Percentiles rank a stretch among this genome's conserved stretches.
These are phyloP conservation scores for Tricholoma flavovirens DNA, from an alignment of 768 basidiomycete genomes.

Conservation along the genomic window DNA sequence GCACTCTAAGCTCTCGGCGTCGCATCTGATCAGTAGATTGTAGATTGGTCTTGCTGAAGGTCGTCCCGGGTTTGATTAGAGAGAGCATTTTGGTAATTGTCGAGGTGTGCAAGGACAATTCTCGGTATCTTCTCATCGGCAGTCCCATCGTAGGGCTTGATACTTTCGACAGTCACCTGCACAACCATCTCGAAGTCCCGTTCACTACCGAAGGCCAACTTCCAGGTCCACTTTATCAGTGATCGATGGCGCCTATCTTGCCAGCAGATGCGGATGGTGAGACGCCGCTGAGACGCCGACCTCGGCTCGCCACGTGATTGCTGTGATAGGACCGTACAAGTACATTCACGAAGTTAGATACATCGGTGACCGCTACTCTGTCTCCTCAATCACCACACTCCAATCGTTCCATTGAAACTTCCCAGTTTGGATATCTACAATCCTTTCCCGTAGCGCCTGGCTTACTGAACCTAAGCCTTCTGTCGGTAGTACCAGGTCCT, in stretches of 20 bases:
- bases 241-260: too few relatives aligned
- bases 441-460: slow-evolving; percentile 52
- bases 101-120: background rate
- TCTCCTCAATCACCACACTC: slow-evolving; percentile 35
- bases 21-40: too few relatives aligned
- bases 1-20: background rate
- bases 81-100: background rate
- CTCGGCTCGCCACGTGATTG: too few relatives aligned
- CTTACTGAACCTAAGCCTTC: slow-evolving; percentile 50
- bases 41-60: background rate
- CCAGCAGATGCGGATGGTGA: too few relatives aligned
- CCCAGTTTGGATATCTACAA: slow-evolving; percentile 72
- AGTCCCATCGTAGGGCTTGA: background rate
- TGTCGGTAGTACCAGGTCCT: slow-evolving; percentile 45
- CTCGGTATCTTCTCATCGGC: background rate
- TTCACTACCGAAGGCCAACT: background rate
- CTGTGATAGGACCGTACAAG: too few relatives aligned
- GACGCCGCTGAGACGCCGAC: too few relatives aligned
- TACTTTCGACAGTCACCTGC: background rate
- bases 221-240: too few relatives aligned
- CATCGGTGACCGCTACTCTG: too few relatives aligned
- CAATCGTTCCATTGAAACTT: slow-evolving; percentile 55
- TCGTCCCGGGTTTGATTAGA: background rate
- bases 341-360: too few relatives aligned
- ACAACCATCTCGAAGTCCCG: background rate